phyloP scores from a whole-genome alignment of 2,329 filamentous ascomycete genomes.

The Colletotrichum zoysiae region DNA sequence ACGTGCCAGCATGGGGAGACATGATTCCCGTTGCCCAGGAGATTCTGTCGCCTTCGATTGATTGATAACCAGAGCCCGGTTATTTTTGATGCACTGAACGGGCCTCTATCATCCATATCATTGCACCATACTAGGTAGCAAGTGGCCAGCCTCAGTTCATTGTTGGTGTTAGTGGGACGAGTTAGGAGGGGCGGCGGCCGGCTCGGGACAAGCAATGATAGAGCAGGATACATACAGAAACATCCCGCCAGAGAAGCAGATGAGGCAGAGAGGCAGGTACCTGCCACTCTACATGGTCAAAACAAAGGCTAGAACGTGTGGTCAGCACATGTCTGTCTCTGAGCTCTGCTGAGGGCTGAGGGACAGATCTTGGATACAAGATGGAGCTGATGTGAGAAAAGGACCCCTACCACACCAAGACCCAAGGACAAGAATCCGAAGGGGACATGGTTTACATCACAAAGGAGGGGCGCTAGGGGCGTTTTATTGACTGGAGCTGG shows the following conservation, averaged over 20 bases:
- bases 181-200: background rate
- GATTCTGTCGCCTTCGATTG: slow-evolving; percentile 28
- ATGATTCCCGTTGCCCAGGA: slow-evolving; percentile 14
- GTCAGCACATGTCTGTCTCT: background rate
- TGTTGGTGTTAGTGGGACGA: background rate
- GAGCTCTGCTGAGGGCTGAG: background rate
- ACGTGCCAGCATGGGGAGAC: slow-evolving; percentile 9
- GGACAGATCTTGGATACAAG: background rate
- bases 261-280: background rate
- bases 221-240: background rate
- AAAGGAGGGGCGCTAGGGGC: background rate
- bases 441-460: background rate
- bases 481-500: too few relatives aligned
- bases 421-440: background rate
- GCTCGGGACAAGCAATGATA: background rate
- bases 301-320: background rate
- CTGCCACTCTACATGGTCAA: background rate
- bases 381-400: slow-evolving; percentile 3
- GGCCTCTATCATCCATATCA: background rate
- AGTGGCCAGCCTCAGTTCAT: background rate
- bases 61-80: background rate
- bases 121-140: background rate
- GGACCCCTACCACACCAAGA: slow-evolving; percentile 1
- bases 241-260: background rate
- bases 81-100: background rate